phyloP scores from a whole-genome alignment of 1,284 basidiomycete species.

The Sparassis latifolia region DNA sequence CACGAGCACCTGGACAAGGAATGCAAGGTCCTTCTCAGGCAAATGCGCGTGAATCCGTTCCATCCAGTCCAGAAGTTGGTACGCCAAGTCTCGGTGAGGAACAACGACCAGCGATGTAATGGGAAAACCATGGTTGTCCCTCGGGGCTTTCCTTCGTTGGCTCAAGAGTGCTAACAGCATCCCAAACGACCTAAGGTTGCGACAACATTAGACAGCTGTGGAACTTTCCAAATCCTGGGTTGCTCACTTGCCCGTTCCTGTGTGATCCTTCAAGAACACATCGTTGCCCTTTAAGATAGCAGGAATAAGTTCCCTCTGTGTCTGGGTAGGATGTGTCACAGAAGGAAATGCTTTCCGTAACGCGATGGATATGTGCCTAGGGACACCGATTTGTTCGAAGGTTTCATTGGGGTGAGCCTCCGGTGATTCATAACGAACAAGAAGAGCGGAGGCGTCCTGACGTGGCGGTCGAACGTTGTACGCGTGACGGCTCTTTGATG shows the following conservation, averaged over 20 bases:
- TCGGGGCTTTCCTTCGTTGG: slow-evolving; percentile 33
- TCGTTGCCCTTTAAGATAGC: slow-evolving; percentile 52
- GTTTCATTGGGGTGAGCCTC: neutral
- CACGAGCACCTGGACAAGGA: slow-evolving; percentile 55
- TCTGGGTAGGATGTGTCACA: slow-evolving; percentile 48
- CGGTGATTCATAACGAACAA: neutral
- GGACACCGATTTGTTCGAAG: slow-evolving; percentile 31
- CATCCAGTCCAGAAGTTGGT: slow-evolving; percentile 66
- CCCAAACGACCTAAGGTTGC: slow-evolving; percentile 57
- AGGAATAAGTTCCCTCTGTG: slow-evolving; percentile 56
- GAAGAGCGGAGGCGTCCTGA: neutral
- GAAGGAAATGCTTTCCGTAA: slow-evolving; percentile 56
- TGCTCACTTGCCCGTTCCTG: slow-evolving; percentile 73
- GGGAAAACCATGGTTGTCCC: slow-evolving; percentile 8
- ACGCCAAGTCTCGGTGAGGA: slow-evolving; percentile 69
- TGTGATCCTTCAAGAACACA: slow-evolving; percentile 59
- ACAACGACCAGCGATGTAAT: slow-evolving; percentile 52
- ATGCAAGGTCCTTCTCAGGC: slow-evolving; percentile 22
- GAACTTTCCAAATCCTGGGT: neutral
- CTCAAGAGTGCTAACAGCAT: slow-evolving; percentile 57
- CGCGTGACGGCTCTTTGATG: neutral
- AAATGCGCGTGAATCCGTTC: slow-evolving; percentile 38
- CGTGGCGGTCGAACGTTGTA: neutral
- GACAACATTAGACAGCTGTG: neutral
- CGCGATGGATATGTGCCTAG: slow-evolving; percentile 38